These are phyloP conservation scores for Candida saitoana DNA, from an alignment of 805 yeast species.

Conservation along the genomic window DNA sequence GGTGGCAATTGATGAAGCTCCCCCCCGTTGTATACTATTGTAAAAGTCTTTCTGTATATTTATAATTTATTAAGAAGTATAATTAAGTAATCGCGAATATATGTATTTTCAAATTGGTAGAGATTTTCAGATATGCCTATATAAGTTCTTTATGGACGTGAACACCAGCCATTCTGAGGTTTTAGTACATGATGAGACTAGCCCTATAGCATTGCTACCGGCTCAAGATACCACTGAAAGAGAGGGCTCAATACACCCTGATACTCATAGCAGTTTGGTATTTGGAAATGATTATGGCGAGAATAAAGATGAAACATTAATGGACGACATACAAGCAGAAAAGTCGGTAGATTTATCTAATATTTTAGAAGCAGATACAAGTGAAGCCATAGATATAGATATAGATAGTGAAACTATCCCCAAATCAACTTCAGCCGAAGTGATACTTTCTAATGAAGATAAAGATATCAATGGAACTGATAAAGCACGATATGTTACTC, in stretches of 20 bases:
- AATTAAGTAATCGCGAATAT: background rate
- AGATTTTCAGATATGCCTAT: background rate
- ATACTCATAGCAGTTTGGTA: constrained; percentile 24
- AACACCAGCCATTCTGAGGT: background rate
- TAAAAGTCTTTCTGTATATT: background rate
- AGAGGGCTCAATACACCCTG: background rate
- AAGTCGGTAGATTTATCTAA: background rate
- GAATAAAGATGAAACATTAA: constrained; percentile 1
- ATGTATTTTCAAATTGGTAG: background rate
- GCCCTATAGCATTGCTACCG: background rate
- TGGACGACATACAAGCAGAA: background rate
- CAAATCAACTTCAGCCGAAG: background rate
- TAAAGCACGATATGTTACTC: too few species aligned
- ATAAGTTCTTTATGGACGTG: background rate
- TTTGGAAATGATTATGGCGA: constrained; percentile 21
- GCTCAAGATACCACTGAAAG: background rate
- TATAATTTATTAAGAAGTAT: too few species aligned
- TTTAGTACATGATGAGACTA: background rate
- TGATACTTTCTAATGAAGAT: background rate
- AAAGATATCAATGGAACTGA: background rate
- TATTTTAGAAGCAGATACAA: background rate
- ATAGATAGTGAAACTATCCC: background rate
- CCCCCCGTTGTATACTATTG: background rate
- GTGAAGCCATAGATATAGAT: background rate
- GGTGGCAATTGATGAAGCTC: background rate